These are phyloP conservation scores for Claviceps purpurea DNA, from an alignment of 2,329 filamentous ascomycete genomes.

Conservation along the genomic window DNA sequence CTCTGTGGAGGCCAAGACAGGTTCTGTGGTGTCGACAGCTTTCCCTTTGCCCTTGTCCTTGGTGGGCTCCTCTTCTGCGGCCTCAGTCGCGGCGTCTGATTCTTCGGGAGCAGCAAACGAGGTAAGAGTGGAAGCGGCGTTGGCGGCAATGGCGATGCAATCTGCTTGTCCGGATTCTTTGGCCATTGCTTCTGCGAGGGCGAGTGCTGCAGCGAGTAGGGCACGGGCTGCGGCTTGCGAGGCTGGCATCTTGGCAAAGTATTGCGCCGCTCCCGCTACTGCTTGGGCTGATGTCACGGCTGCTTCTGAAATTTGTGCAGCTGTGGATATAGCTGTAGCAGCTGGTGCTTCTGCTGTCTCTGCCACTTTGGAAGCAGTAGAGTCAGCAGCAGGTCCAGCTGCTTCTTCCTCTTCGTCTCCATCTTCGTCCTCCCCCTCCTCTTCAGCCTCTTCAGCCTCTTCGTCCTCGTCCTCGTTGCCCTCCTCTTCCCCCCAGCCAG, in stretches of 20 bases:
- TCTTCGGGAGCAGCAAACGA: no score
- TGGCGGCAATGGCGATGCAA: no score
- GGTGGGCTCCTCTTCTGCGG: conserved; percentile 14
- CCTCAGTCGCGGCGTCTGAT: no score
- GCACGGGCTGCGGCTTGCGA: no score
- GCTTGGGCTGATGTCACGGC: conserved; percentile 11
- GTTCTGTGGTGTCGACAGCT: no score
- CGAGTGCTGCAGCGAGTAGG: no score
- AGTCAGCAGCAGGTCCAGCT: conserved; percentile 39
- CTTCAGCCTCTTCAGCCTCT: conserved; percentile 29
- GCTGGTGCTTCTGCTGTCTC: conserved; percentile 20
- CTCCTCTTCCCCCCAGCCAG: conserved; percentile 68
- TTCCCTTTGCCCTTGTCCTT: conserved; percentile 14
- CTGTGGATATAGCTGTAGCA: no score
- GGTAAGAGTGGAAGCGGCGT: no score
- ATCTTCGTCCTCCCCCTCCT: conserved; percentile 10
- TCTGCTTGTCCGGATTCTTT: conserved; percentile 19
- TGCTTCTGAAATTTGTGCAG: conserved; percentile 24
- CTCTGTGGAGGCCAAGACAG: no score
- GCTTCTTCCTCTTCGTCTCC: conserved; percentile 21
- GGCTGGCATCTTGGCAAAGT: no score
- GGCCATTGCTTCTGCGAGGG: conserved; percentile 5
- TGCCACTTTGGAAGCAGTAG: conserved; percentile 18
- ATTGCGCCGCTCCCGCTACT: no score
- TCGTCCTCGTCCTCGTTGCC: conserved; percentile 32